Evolutionary conservation across 2,329 filamentous ascomycete species (phyloP).

Genomic region (Penicillium sp.): DNA sequence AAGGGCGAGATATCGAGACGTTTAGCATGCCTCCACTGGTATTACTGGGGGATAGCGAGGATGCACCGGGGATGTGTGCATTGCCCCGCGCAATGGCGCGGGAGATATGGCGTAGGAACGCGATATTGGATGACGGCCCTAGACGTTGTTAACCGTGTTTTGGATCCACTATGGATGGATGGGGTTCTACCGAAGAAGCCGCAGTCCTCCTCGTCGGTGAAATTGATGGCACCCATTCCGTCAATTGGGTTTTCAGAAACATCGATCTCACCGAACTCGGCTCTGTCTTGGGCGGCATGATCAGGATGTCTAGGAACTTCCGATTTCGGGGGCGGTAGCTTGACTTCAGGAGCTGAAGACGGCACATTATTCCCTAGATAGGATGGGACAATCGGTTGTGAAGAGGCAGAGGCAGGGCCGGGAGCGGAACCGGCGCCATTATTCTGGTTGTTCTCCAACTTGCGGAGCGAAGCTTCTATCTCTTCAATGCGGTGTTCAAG

Average conservation of each 20-base stretch:
- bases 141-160: background rate
- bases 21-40: constrained; percentile 14
- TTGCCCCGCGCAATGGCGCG: constrained; percentile 12
- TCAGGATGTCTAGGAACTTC: background rate
- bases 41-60: background rate
- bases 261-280: constrained; percentile 11
- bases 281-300: background rate
- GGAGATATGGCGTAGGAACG: constrained; percentile 20
- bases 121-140: constrained; percentile 25
- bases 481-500: constrained; percentile 6
- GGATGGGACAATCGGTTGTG: background rate
- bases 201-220: constrained; percentile 35
- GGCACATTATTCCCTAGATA: background rate
- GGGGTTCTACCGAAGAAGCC: constrained; percentile 32
- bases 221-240: constrained; percentile 35
- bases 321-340: background rate
- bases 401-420: background rate
- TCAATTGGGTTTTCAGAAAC: constrained; percentile 28
- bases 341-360: background rate
- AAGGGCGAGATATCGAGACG: constrained; percentile 11
- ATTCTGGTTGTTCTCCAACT: constrained; percentile 4
- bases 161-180: background rate
- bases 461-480: constrained; percentile 5
- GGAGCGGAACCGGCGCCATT: background rate
- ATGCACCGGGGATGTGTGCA: background rate